Conservation (phyloP, 2,329 filamentous ascomycete species). For the Microsporum audouinii region DNA sequence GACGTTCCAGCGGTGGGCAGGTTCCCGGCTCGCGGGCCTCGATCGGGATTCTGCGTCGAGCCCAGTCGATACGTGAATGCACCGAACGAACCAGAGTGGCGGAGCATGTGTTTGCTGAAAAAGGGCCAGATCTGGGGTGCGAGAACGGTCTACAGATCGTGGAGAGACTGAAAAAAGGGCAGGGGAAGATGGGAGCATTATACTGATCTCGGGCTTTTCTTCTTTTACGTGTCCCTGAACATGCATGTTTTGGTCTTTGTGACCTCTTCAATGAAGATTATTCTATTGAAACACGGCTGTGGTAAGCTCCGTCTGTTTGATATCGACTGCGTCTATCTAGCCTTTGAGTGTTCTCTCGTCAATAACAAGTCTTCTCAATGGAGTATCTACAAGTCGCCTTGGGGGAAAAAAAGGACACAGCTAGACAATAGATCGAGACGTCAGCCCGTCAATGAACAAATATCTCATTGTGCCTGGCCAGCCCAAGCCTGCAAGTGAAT, state of each 20-base stretch:
- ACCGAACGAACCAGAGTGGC: slow-evolving; percentile 70
- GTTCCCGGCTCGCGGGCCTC: slow-evolving; percentile 51
- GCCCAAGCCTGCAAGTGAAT: not conserved
- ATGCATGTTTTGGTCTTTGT: not conserved
- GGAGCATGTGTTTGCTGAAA: slow-evolving; percentile 64
- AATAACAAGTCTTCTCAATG: not conserved
- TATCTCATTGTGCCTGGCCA: not conserved
- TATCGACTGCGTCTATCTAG: not conserved
- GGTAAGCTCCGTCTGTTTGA: not conserved
- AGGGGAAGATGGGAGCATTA: not conserved
- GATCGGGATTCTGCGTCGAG: slow-evolving; percentile 83
- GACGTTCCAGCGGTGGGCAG: slow-evolving; percentile 55
- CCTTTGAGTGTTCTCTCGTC: not conserved
- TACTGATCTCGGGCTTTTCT: not conserved
- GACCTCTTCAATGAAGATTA: not conserved
- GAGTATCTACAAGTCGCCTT: not conserved
- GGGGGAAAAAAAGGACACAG: not conserved
- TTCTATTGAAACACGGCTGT: not conserved
- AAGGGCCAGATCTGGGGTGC: slow-evolving; percentile 75
- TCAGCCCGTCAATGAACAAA: not conserved
- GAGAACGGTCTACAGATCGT: slow-evolving; percentile 71
- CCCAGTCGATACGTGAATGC: slow-evolving; percentile 86
- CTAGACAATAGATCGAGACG: not conserved
- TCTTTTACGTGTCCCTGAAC: not conserved
- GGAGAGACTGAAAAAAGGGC: slow-evolving; percentile 48